Evolutionary conservation across 2,329 filamentous ascomycete genomes (phyloP).

Genomic region (Coleophoma eucalyptorum): DNA sequence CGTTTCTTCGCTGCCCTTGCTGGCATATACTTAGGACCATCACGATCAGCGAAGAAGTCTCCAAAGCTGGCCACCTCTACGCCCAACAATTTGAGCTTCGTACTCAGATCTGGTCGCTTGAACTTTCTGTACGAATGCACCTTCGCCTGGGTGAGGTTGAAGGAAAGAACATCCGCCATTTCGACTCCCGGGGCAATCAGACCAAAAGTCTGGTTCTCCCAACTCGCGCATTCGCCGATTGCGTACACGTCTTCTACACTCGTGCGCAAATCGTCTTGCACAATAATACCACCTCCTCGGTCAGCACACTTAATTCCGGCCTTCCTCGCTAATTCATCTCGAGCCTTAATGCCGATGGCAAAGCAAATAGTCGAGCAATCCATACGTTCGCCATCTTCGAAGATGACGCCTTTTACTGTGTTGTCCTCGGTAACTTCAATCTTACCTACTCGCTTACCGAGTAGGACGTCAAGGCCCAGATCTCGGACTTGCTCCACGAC

Average conservation of each 20-base stretch:
- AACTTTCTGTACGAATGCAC: slow-evolving; percentile 67
- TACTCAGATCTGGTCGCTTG: slow-evolving; percentile 82
- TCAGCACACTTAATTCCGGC: slow-evolving; percentile 71
- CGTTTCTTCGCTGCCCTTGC: slow-evolving; percentile 45
- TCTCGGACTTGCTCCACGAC: slow-evolving; percentile 76
- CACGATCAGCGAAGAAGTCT: slow-evolving; percentile 86
- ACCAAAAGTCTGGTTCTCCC: slow-evolving; percentile 82
- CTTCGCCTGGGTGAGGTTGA: slow-evolving; percentile 83
- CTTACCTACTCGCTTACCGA: slow-evolving; percentile 70
- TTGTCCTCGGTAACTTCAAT: slow-evolving; percentile 67
- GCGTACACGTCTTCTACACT: slow-evolving; percentile 74
- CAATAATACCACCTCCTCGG: slow-evolving; percentile 71
- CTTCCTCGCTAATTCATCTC: slow-evolving; percentile 70
- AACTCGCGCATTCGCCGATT: slow-evolving; percentile 88
- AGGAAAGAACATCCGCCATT: slow-evolving; percentile 88
- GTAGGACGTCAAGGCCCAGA: slow-evolving; percentile 76
- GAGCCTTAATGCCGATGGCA: slow-evolving; percentile 78
- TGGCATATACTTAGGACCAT: slow-evolving; percentile 75
- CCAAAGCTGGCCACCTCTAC: slow-evolving; percentile 92
- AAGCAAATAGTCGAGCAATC: slow-evolving; percentile 82
- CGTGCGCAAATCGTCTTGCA: slow-evolving; percentile 65
- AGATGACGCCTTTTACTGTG: slow-evolving; percentile 67
- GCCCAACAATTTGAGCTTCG: slow-evolving; percentile 84
- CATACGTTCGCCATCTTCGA: slow-evolving; percentile 77
- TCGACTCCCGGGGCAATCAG: slow-evolving; percentile 87